Evolutionary conservation across 2,329 filamentous ascomycete genomes (phyloP), one percentile per base, ranked within the genome.

Genomic region (Aspergillus novofumigatus): DNA sequence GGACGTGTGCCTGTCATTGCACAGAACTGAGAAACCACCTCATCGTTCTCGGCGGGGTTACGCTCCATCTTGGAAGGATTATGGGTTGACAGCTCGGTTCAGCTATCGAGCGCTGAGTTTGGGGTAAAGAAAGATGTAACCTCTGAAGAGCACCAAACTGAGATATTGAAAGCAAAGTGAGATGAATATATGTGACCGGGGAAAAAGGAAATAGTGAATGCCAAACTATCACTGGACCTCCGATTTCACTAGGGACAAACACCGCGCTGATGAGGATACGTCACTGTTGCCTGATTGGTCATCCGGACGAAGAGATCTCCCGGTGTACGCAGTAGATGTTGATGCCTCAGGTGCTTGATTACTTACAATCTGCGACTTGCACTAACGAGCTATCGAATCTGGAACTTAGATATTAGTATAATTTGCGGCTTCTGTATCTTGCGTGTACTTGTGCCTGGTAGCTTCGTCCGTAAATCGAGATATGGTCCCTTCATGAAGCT

Each of bases 1-100:
- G 80, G 68, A 32, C 74, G 72, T 29, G 78, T 77, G 23, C 80
- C 78, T n/a, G 84, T 86, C 66, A 87, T 76, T 54, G 75, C 76
- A 65, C 79, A 79, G 70, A 87, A 85, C 68, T 83, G 77, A 66
- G 77, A 78, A 62, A 79, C 71, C 54, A 76, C 61, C 62, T 76
- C 72, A 68, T 79, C 75, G 56, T 75, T 71, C 53, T 72, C 68
- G 59, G 68, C 63, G 65, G 66, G 64, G 61, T 63, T 67, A 59
- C 68, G 63, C 32, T 72, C 69, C 73, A 76, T 77, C 54, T 58
- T 66, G 64, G 55, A 23, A 52, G 29, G 38, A 42, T 28, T 28
- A 55, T 44, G 51, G 50, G 5, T 28, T 23, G 29, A 54, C 17
- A 42, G 49, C 28, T 38, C 14, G 44, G 21, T 47, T 11, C 23